phyloP scores from a whole-genome alignment of 345 rosid species.

The Alliaria petiolata region DNA sequence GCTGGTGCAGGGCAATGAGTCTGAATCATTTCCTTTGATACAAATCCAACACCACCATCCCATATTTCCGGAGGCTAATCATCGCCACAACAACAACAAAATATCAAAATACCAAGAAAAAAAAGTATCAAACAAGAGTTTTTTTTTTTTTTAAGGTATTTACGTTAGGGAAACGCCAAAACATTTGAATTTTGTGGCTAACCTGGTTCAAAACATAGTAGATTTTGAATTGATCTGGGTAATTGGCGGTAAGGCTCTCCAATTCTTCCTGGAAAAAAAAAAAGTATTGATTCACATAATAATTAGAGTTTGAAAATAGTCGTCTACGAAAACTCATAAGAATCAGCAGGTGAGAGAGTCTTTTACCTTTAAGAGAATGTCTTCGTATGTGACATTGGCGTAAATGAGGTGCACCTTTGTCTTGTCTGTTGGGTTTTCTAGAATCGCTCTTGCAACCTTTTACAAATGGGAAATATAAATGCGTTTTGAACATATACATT shows the following conservation, averaged over 20 bases:
- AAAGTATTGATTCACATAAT: background rate
- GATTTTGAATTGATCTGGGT: constrained; percentile 64
- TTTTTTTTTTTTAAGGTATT: background rate
- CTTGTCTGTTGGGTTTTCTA: constrained; percentile 82
- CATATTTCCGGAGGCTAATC: constrained; percentile 88
- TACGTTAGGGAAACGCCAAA: background rate
- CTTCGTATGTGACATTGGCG: constrained; percentile 83
- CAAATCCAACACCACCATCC: constrained; percentile 92
- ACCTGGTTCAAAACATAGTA: constrained; percentile 96
- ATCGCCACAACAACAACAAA: no score
- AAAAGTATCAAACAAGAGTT: background rate
- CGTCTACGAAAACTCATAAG: background rate
- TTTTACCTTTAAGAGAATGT: constrained; percentile 88
- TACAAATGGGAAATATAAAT: background rate
- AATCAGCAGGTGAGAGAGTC: background rate
- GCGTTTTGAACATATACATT: background rate
- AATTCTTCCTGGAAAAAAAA: constrained; percentile 73
- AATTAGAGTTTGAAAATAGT: background rate
- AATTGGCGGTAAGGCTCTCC: constrained; percentile 60
- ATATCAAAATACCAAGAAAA: background rate
- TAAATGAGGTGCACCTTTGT: constrained; percentile 85
- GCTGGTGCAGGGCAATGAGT: constrained; percentile 78
- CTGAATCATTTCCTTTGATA: constrained; percentile 88
- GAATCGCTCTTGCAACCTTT: constrained; percentile 91
- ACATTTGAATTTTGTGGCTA: background rate